Percentiles rank a stretch among this genome's conserved stretches.
Conservation (phyloP, 345 rosid genomes). For the Hibiscus syriacus region DNA sequence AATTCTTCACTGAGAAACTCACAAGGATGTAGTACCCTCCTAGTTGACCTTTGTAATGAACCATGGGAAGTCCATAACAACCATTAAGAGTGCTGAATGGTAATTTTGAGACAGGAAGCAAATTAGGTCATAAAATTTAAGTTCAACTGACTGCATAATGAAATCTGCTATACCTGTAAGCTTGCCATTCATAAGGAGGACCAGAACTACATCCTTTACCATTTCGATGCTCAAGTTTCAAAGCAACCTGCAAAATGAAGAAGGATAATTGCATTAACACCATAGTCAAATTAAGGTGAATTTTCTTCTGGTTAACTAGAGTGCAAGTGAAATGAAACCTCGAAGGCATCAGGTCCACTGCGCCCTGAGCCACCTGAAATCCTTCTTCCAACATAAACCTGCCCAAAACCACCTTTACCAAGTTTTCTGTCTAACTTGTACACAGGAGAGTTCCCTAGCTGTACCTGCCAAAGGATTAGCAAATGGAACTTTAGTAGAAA, state of each 20-base stretch:
- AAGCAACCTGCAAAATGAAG: not conserved
- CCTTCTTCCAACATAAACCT: not conserved
- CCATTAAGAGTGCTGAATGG: constrained; percentile 65
- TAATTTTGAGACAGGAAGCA: constrained; percentile 11
- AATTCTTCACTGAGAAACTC: not conserved
- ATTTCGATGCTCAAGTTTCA: not conserved
- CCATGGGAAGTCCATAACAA: constrained; percentile 78
- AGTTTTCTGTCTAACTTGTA: not conserved
- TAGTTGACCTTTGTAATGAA: constrained; percentile 74
- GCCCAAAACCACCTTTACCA: not conserved
- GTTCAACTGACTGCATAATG: not conserved
- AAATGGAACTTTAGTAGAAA: not conserved
- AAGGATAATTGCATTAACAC: not conserved
- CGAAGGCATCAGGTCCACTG: not conserved
- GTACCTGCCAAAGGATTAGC: not conserved
- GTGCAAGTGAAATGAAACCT: not conserved
- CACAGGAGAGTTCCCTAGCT: not conserved
- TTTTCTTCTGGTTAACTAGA: not conserved
- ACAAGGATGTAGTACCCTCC: constrained; percentile 84
- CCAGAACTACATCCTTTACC: constrained; percentile 21
- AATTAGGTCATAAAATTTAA: constrained; percentile 11
- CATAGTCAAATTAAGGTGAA: not conserved
- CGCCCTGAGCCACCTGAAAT: not conserved
- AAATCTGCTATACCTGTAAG: constrained; percentile 36
- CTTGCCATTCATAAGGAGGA: not conserved